Conservation (phyloP, 371 early-diverging fungal genomes). For the Smittium mucronatum region DNA sequence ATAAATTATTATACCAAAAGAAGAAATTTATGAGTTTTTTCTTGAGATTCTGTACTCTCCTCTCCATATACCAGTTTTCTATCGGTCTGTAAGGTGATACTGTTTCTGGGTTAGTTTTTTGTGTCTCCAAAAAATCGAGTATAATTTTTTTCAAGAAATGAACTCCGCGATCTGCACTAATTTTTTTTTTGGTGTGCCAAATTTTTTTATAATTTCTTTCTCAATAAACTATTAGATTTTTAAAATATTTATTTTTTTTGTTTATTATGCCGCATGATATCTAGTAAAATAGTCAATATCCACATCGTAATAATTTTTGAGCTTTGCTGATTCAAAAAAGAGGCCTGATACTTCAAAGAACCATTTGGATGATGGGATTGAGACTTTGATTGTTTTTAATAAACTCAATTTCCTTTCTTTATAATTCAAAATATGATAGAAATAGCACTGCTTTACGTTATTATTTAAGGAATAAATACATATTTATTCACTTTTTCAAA, state of each 20-base stretch:
- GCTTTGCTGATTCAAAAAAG: background rate
- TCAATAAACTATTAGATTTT: background rate
- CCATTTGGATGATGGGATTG: background rate
- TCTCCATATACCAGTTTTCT: background rate
- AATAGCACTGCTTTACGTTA: background rate
- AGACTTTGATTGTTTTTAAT: background rate
- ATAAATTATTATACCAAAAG: background rate
- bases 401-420: background rate
- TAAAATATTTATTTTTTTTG: background rate
- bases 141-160: background rate
- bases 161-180: background rate
- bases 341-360: background rate
- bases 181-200: background rate
- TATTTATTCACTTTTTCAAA: too few species aligned
- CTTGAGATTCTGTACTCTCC: background rate
- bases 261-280: background rate
- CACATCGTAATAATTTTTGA: background rate
- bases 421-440: background rate
- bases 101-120: background rate
- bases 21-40: background rate
- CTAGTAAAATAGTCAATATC: background rate
- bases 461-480: too few species aligned
- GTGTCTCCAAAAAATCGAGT: background rate
- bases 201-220: background rate
- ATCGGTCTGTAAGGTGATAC: background rate